A percentile compares a stretch with the other conserved stretches of the same genome.
These are phyloP conservation scores for Nitzschia sp. DNA, from an alignment of 108 stramenopile genomes.

Conservation along the genomic window DNA sequence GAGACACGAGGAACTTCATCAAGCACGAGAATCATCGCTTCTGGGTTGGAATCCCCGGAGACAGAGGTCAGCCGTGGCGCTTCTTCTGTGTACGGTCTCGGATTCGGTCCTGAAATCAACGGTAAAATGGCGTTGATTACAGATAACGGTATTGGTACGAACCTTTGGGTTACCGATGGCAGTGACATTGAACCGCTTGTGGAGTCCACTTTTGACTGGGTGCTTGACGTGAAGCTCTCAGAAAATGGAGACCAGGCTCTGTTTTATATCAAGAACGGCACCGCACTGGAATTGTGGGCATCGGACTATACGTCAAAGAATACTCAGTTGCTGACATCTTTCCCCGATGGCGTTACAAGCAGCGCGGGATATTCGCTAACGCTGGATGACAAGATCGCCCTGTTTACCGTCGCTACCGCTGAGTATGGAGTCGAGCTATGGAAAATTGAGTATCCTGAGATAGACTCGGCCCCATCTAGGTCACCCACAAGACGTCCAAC, in stretches of 20 bases:
- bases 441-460: slow-evolving; percentile 3
- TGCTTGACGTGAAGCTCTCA: slow-evolving; percentile 9
- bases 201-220: neutral
- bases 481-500: neutral
- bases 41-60: slow-evolving; percentile 3
- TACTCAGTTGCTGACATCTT: neutral
- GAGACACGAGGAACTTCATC: neutral
- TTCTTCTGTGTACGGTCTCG: slow-evolving; percentile 6
- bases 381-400: neutral
- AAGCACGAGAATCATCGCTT: neutral
- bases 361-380: neutral
- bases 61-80: neutral
- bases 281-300: neutral
- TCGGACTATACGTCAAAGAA: slow-evolving; percentile 7
- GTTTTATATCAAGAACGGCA: neutral
- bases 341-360: neutral
- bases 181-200: neutral
- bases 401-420: neutral
- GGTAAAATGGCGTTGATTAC: slow-evolving; percentile 4
- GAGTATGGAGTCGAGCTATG: slow-evolving; percentile 16
- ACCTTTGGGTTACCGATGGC: slow-evolving; percentile 12
- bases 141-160: neutral
- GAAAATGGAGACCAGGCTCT: slow-evolving; percentile 7
- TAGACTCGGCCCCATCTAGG: neutral
- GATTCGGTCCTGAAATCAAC: slow-evolving; percentile 8